phyloP scores from a whole-genome alignment of 2,329 filamentous ascomycete genomes.

The Fusarium sp. region DNA sequence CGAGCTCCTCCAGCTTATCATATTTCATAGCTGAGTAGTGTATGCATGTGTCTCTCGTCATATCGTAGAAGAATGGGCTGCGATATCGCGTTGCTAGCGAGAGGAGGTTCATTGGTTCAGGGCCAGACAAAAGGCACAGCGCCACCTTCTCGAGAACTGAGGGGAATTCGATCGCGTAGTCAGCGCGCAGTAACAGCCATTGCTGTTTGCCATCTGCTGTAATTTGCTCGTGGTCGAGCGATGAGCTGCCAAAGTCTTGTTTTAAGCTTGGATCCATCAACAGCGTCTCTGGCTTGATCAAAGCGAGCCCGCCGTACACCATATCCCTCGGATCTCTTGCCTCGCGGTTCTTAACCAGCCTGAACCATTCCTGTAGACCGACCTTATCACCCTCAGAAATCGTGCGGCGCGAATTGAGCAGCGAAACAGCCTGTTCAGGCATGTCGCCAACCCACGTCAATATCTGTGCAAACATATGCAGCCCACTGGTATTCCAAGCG shows the following conservation, averaged over 20 bases:
- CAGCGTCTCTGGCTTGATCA: neutral
- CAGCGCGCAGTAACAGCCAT: neutral
- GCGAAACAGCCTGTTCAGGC: neutral
- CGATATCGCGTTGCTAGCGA: neutral
- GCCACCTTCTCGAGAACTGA: neutral
- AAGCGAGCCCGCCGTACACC: neutral
- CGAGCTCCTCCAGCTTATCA: neutral
- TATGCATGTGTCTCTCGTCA: neutral
- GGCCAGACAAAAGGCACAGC: neutral
- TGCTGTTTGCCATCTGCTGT: rapidly evolving
- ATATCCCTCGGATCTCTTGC: neutral
- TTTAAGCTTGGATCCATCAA: neutral
- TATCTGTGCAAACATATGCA: neutral
- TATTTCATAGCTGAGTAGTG: neutral
- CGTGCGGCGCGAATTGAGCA: neutral
- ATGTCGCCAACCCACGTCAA: neutral
- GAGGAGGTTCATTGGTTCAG: neutral
- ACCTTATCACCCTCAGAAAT: neutral
- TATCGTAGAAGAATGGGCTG: neutral
- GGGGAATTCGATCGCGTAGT: neutral
- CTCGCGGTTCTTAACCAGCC: neutral
- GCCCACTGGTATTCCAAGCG: neutral
- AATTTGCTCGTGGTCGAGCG: too few relatives aligned
- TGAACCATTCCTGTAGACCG: neutral
- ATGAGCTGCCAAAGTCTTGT: neutral